Base-by-base conservation (phyloP, 371 early-diverging fungal genomes). In the Umbelopsis sp. region DNA sequence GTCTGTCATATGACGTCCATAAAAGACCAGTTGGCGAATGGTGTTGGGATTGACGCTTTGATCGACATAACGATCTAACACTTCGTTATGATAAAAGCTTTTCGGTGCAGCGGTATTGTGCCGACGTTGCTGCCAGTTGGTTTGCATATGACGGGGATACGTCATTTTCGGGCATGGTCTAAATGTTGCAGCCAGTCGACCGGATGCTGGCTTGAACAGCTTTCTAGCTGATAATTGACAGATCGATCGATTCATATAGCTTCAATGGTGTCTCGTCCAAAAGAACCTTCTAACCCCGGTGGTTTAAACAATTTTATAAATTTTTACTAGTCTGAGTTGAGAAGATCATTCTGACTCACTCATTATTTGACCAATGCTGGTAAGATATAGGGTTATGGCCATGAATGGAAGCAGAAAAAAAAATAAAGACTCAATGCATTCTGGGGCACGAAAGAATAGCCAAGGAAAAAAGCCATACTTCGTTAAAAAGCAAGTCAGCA, bases 21-120 rank as follows among this genome's bases (percentile, higher is more conserved):
- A 94, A 65, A 91, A 87, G 10, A 93, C 84, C 38, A 96, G 85
- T 76, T 96, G 96, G 22, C 94, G 83, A 45, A 96, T 76, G 1
- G 95, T 92, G 12, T 95, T 88, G 18, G 92, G 88, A 20, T 91
- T 92, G 0, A 89, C 81, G 41, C 85, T 86, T 67, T 87, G 83
- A 16, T 83, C 74, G 8, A 88, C 88, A 74, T 91, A 94, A 38
- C 79, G 79, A 67, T 94, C 94, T 14, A 95, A 83, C 48, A 89
- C 80, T 24, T 89, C 80, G 76, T 93, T 94, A 69, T 87, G 83
- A 79, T 95, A 95, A 73, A 94, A 95, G 69, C 84, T 80, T 51
- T 86, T 57, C 11, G 57, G 57, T 14, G 57, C 14, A 32, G 57
- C 3, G 11, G n/a, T 57, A 35, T 57, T 57, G n/a, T 57, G 35